These are phyloP conservation scores for Posidonia australis DNA, from an alignment of 106 monocot species.

Conservation along the genomic window DNA sequence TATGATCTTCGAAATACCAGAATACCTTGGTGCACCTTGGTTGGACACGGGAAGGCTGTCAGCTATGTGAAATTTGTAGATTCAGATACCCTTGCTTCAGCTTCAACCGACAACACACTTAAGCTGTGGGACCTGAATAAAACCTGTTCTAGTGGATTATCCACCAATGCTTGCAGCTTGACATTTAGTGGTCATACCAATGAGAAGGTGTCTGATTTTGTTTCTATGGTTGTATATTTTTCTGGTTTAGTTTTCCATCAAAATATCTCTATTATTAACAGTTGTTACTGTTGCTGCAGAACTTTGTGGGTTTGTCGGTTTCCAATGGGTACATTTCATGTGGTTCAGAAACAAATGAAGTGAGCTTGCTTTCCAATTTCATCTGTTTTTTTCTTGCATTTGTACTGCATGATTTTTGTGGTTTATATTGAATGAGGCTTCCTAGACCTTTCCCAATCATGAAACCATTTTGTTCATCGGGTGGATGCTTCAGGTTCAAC, in stretches of 20 bases:
- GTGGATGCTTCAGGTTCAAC: too few species aligned
- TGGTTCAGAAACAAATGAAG: conserved; percentile 97
- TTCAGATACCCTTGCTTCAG: conserved; percentile 60
- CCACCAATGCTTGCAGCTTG: conserved; percentile 58
- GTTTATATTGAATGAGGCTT: not conserved
- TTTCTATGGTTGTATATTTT: not conserved
- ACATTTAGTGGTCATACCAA: conserved; percentile 79
- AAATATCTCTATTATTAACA: not conserved
- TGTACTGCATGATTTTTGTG: not conserved
- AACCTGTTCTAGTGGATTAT: conserved; percentile 45
- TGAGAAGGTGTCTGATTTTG: conserved; percentile 55
- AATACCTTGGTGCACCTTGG: conserved; percentile 81
- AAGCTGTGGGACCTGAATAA: conserved; percentile 91
- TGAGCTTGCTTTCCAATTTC: conserved; percentile 30
- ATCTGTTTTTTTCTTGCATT: not conserved
- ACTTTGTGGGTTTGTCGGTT: conserved; percentile 91
- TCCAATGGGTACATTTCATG: conserved; percentile 88
- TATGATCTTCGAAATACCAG: conserved; percentile 82
- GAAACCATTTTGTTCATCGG: too few species aligned
- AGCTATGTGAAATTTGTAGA: conserved; percentile 95
- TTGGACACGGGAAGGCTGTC: conserved; percentile 78
- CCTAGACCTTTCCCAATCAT: too few species aligned
- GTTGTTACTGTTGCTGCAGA: conserved; percentile 40
- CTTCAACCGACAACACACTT: conserved; percentile 87
- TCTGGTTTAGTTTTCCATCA: not conserved